Conservation (phyloP, 2,329 filamentous ascomycete species). For the Diaporthe sp. region DNA sequence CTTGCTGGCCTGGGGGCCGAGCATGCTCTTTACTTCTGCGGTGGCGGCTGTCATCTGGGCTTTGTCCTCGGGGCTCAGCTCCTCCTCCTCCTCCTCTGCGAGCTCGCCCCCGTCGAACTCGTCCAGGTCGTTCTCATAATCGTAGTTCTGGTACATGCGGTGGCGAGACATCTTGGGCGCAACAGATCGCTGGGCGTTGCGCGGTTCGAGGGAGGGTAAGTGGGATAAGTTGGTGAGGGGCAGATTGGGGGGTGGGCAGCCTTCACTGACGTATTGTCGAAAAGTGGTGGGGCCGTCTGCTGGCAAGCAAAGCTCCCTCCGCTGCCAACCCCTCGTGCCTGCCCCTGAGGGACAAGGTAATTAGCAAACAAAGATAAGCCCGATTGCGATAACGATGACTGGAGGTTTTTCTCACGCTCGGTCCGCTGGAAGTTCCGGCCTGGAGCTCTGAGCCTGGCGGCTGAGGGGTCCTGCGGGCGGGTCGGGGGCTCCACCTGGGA, state of each 20-base stretch:
- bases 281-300: neutral
- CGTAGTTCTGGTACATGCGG: conserved; percentile 61
- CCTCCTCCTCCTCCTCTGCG: conserved; percentile 58
- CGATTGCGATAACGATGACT: neutral
- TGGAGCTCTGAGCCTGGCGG: conserved; percentile 25
- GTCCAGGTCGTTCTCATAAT: conserved; percentile 66
- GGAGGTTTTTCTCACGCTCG: neutral
- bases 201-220: neutral
- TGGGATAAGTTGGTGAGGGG: conserved; percentile 10
- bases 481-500: conserved; percentile 28
- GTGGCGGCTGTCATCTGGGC: conserved; percentile 74
- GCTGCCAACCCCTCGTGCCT: no score
- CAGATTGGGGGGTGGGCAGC: neutral
- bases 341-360: neutral
- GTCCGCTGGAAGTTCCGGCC: conserved; percentile 12
- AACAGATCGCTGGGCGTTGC: neutral
- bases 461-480: conserved; percentile 26
- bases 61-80: conserved; percentile 64
- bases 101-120: conserved; percentile 63
- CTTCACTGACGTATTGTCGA: conserved; percentile 24
- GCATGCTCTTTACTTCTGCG: conserved; percentile 72
- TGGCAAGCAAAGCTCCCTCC: no score
- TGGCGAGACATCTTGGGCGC: conserved; percentile 60
- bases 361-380: neutral
- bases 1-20: conserved; percentile 72